These are phyloP conservation scores for Straminergon stramineum DNA, from an alignment of 225 moss, liverwort and hornwort species.

Conservation along the genomic window DNA sequence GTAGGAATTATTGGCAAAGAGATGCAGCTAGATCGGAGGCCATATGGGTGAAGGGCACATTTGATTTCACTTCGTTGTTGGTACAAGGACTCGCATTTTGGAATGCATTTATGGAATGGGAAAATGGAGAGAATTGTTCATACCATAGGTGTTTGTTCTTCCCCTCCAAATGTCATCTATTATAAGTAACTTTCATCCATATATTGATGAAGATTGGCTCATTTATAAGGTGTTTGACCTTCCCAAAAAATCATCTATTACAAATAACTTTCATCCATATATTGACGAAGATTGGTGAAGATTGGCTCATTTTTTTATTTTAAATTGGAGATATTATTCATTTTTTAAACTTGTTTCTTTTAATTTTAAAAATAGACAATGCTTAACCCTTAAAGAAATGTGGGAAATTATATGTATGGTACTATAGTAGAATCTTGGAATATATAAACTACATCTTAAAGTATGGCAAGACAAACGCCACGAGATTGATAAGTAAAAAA, in stretches of 20 bases:
- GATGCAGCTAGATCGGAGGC: not conserved
- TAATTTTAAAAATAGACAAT: fast-evolving
- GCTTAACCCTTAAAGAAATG: no score
- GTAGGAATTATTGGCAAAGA: not conserved
- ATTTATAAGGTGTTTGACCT: not conserved
- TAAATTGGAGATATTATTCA: no score
- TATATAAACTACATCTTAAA: not conserved
- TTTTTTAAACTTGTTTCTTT: not conserved
- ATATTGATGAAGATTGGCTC: not conserved
- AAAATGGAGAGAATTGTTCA: not conserved
- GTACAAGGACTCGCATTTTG: not conserved
- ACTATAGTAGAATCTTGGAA: fast-evolving
- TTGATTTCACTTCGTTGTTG: not conserved
- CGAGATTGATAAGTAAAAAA: not conserved
- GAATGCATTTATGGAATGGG: no score
- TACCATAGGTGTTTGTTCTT: not conserved
- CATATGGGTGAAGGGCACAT: not conserved
- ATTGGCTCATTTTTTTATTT: no score
- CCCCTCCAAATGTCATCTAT: not conserved
- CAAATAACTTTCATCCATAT: no score
- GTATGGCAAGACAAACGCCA: not conserved
- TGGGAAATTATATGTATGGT: not conserved
- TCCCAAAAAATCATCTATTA: not conserved
- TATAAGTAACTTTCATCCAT: no score
- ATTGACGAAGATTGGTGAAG: not conserved